Percentiles rank a stretch among this genome's conserved stretches.
These are phyloP conservation scores for Calocera viscosa DNA, from an alignment of 768 basidiomycete genomes.

Conservation along the genomic window DNA sequence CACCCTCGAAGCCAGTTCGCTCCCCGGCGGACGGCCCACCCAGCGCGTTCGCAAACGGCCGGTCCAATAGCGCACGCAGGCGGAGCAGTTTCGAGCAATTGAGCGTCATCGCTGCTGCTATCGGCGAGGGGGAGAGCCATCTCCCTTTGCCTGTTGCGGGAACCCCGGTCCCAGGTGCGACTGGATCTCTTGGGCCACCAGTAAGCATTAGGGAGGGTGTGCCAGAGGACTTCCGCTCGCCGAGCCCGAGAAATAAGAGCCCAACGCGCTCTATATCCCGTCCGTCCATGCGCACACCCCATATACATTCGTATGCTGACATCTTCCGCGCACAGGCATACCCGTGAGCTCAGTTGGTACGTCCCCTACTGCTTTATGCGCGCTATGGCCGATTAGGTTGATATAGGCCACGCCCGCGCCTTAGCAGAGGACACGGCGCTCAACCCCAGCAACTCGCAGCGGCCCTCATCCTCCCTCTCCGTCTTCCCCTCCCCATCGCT, in stretches of 20 bases:
- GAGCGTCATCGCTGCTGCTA: background rate
- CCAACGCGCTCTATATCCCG: background rate
- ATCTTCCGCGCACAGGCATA: constrained; percentile 39
- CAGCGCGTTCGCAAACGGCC: background rate
- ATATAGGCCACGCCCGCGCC: constrained; percentile 75
- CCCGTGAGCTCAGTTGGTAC: constrained; percentile 65
- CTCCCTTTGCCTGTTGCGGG: background rate
- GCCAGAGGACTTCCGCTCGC: background rate
- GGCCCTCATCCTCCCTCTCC: constrained; percentile 29
- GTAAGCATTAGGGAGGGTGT: background rate
- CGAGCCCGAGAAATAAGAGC: background rate
- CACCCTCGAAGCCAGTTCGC: background rate
- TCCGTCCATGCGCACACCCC: background rate
- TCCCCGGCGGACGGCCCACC: background rate
- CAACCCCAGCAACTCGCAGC: constrained; percentile 18
- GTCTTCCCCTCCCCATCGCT: constrained; percentile 20
- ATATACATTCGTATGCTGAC: background rate
- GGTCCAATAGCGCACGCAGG: background rate
- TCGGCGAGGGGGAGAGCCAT: background rate
- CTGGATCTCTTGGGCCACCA: background rate
- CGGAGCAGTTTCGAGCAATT: background rate
- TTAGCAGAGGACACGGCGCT: constrained; percentile 55
- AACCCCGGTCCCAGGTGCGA: background rate
- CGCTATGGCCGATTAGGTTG: no score
- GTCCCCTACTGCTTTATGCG: no score